Base-by-base conservation (phyloP, 2,329 filamentous ascomycete species). In the Pseudovirgaria hyperparasitica region DNA sequence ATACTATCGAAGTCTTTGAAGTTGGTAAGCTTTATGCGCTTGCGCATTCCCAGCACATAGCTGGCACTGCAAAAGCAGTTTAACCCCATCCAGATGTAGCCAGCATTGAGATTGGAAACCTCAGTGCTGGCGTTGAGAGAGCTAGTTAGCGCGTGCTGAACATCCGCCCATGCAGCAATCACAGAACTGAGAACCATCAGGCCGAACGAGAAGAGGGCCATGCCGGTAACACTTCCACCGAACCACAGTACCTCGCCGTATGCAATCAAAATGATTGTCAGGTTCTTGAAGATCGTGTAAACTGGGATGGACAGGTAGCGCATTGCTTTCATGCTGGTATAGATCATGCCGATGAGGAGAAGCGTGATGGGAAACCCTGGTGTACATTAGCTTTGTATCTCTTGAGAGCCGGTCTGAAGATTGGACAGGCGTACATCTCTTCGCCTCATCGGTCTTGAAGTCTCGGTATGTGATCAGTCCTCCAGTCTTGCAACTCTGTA, bases 281-380 rank as follows among this genome's bases (percentile, higher is more conserved):
- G 60, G 63, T 98, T 98, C 71, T 98, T 98, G 71, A 98, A 98
- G 54, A 98, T 98, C 30, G 90, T 98, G 62, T 98, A 98, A 15
- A 98, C 90, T 14, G 90, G 90, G 30, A 98, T 92, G 17, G 86
- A 94, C 35, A 98, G 79, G 59, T 77, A 96, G 59, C 94, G 85
- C 23, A 98, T 74, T 12, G 90, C 85, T 64, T 94, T 94, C 47
- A 82, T 90, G 47, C 84, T 77, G 29, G 90, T 96, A 62, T 96
- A 98, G 58, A 98, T 96, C 90, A 96, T 98, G 52, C 85, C 86
- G 50, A 96, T 90, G 38, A 98, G 76, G 35, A 96, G 80, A 29
- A 94, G 65, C 31, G 90, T 92, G 46, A 98, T 84, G 25, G 90
- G 90, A 49, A 96, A 93, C 90, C 86, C 84, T 92, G 43, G 9